Evolutionary conservation across 345 rosid genomes (phyloP).

Genomic region (Clausena lansium): DNA sequence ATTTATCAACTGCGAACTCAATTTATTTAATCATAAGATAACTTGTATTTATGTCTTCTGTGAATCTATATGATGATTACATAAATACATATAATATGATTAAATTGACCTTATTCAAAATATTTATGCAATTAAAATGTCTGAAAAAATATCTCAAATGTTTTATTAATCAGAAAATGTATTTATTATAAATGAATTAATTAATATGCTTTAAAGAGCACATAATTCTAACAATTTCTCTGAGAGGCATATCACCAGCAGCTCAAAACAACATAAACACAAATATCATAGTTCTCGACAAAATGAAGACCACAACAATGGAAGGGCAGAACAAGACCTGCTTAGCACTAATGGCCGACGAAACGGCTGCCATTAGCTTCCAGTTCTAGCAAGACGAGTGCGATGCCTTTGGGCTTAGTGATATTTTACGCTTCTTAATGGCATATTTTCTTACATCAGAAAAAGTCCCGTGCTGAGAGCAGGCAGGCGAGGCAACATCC

Average conservation of each 20-base stretch:
- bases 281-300: constrained; percentile 58
- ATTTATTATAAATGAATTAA: too few relatives aligned
- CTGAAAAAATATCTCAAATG: too few relatives aligned
- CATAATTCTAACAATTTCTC: too few relatives aligned
- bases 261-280: constrained; percentile 70
- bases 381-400: constrained; percentile 78
- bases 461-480: constrained; percentile 54
- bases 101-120: too few relatives aligned
- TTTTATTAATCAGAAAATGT: too few relatives aligned
- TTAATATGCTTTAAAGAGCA: too few relatives aligned
- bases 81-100: too few relatives aligned
- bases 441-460: constrained; percentile 63
- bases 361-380: constrained; percentile 67
- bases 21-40: too few relatives aligned
- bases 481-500: constrained; percentile 58
- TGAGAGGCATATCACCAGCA: constrained; percentile 58
- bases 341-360: constrained; percentile 62
- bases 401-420: constrained; percentile 57
- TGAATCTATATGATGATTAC: too few relatives aligned
- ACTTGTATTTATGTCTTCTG: too few relatives aligned
- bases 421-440: constrained; percentile 50
- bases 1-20: too few relatives aligned
- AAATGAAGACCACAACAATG: constrained; percentile 18
- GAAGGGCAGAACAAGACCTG: constrained; percentile 49
- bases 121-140: too few relatives aligned